These are phyloP conservation scores for Globisporangium yorkense DNA, from an alignment of 352 stramenopile genomes.

Conservation along the genomic window DNA sequence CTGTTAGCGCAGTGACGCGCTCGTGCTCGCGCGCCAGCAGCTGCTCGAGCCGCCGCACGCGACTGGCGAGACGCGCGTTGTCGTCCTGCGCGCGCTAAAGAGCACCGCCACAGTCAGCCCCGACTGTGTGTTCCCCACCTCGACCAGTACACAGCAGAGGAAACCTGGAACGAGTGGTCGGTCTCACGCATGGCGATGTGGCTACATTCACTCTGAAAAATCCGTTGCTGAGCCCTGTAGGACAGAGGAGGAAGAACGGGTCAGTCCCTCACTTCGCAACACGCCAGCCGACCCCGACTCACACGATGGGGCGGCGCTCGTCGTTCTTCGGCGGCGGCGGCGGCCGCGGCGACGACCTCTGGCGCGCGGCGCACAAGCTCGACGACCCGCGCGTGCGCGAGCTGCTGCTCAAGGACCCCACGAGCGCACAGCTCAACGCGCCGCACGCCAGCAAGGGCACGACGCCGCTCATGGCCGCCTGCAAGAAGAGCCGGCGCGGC, in stretches of 20 bases:
- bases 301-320: constrained; percentile 7
- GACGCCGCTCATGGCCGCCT: constrained; percentile 69
- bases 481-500: constrained; percentile 27
- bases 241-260: not conserved
- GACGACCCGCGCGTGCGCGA: constrained; percentile 10
- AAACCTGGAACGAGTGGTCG: not conserved
- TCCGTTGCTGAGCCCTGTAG: not conserved
- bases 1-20: no score
- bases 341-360: constrained; percentile 10
- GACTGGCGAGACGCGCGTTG: constrained; percentile 18
- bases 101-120: not conserved
- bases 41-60: constrained; percentile 17
- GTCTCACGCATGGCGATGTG: not conserved
- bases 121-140: not conserved
- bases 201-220: not conserved
- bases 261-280: not conserved
- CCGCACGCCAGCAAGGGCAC: constrained; percentile 43
- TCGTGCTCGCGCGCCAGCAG: constrained; percentile 13
- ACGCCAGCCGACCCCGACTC: not conserved
- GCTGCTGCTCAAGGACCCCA: constrained; percentile 11
- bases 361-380: constrained; percentile 13
- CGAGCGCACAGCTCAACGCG: constrained; percentile 19
- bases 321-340: constrained; percentile 1
- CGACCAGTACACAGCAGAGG: not conserved
- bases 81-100: constrained; percentile 20